These are phyloP conservation scores for Magnolia changhungtana DNA, from an alignment of 164 flowering plant genomes.

Conservation along the genomic window DNA sequence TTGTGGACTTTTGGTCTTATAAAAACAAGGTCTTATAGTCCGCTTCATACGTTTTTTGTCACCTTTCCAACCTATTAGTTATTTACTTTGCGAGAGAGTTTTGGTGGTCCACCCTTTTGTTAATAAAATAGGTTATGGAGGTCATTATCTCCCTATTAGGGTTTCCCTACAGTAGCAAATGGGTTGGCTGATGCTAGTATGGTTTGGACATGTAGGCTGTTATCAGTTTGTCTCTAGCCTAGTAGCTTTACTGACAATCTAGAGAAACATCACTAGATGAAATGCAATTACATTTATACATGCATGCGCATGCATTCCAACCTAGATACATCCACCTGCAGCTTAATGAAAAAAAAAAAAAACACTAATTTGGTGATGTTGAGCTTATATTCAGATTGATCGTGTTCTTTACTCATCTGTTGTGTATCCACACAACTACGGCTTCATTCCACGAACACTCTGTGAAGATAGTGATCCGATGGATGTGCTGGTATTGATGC, in stretches of 20 bases:
- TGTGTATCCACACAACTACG: slow-evolving; percentile 93
- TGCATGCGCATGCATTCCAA: background rate
- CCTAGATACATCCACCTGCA: background rate
- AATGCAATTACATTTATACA: background rate
- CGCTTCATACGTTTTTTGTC: background rate
- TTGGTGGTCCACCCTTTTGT: too few relatives aligned
- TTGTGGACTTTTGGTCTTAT: background rate
- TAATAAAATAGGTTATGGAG: too few relatives aligned
- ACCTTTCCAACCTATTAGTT: too few relatives aligned
- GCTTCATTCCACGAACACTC: slow-evolving; percentile 81
- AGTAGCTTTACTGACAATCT: background rate
- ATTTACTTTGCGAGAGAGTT: too few relatives aligned
- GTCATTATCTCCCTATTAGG: too few relatives aligned
- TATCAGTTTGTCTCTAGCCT: background rate
- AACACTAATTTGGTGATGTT: background rate
- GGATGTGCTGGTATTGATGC: slow-evolving; percentile 90
- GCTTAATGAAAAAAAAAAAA: too few relatives aligned
- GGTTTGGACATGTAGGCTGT: background rate
- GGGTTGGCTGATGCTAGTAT: background rate
- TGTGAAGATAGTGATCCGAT: slow-evolving; percentile 94
- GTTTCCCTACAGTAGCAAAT: background rate
- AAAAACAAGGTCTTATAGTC: background rate
- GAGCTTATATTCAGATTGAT: slow-evolving; percentile 49
- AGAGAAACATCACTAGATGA: background rate
- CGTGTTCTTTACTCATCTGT: slow-evolving; percentile 91